Conservation (phyloP, 2,329 filamentous ascomycete genomes). For the Lecanicillium sp. region DNA sequence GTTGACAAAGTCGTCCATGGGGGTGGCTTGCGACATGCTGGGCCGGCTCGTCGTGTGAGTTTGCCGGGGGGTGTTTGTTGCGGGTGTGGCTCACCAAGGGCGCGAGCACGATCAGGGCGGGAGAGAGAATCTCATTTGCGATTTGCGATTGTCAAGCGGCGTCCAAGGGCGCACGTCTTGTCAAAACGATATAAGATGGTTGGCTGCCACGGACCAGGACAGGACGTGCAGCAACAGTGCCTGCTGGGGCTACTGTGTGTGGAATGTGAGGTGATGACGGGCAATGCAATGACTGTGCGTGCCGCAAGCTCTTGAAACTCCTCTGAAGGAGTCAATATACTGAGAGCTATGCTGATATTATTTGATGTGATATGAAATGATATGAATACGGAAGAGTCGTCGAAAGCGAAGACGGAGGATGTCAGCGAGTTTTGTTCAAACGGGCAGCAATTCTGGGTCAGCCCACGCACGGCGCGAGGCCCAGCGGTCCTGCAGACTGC, state of each 20-base stretch:
- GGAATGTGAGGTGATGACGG: background rate
- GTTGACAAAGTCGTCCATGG: constrained; percentile 59
- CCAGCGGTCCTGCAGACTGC: background rate
- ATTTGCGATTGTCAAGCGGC: constrained; percentile 12
- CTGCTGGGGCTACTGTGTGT: background rate
- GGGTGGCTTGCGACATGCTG: constrained; percentile 28
- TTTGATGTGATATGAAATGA: background rate
- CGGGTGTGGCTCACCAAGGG: constrained; percentile 2
- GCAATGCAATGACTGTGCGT: background rate
- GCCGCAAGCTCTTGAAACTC: background rate
- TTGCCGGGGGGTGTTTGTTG: background rate
- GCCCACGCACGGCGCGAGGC: too few species aligned
- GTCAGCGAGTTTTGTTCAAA: constrained; percentile 10
- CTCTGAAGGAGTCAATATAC: background rate
- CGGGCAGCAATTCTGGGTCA: background rate
- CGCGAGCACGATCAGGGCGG: constrained; percentile 17
- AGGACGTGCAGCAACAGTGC: background rate
- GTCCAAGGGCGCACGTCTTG: constrained; percentile 6
- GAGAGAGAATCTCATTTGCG: constrained; percentile 18
- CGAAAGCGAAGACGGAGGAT: constrained; percentile 4
- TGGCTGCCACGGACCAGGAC: constrained; percentile 1
- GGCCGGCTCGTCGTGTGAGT: background rate
- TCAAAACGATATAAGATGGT: constrained; percentile 6
- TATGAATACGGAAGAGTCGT: constrained; percentile 5
- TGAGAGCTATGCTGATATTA: background rate